Evolutionary conservation across 495 filamentous ascomycete species (phyloP).

Genomic region (Elaphomyces granulatus): DNA sequence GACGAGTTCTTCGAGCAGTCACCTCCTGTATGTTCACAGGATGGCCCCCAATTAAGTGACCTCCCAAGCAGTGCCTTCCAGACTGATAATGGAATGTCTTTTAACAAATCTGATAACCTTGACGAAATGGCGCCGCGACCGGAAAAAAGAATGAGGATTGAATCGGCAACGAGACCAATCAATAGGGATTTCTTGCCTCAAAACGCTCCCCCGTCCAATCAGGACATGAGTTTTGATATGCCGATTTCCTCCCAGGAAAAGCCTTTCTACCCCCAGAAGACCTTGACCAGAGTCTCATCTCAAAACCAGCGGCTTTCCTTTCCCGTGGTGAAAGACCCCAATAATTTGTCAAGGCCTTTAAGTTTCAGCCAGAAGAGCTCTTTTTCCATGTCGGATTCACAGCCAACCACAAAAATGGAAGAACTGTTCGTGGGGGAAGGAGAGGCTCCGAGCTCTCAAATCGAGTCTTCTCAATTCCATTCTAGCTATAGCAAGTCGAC

Average conservation of each 20-base stretch:
- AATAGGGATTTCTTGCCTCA: not conserved
- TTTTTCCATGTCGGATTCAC: conserved; percentile 25
- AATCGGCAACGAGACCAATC: not conserved
- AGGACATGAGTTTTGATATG: not conserved
- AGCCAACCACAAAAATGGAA: conserved; percentile 2
- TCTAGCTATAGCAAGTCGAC: not conserved
- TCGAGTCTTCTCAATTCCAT: not conserved
- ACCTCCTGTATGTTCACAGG: too few species aligned
- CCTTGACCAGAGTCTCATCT: not conserved
- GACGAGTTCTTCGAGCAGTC: conserved; percentile 25
- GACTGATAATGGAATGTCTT: conserved; percentile 10
- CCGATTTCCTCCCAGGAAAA: conserved; percentile 1
- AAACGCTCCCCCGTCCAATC: not conserved
- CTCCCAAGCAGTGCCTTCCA: conserved; percentile 8
- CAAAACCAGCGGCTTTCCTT: conserved; percentile 39
- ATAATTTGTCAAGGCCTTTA: conserved; percentile 46
- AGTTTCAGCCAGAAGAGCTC: conserved; percentile 53
- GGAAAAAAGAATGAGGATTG: not conserved
- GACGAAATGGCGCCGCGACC: not conserved
- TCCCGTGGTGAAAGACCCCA: conserved; percentile 66
- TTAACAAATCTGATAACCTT: not conserved
- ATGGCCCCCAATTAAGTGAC: too few species aligned
- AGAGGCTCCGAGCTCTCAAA: too few species aligned
- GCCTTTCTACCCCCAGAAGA: conserved; percentile 6
- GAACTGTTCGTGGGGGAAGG: too few species aligned